Conservation (phyloP, 768 basidiomycete genomes). For the Tricholoma bakamatsutake region DNA sequence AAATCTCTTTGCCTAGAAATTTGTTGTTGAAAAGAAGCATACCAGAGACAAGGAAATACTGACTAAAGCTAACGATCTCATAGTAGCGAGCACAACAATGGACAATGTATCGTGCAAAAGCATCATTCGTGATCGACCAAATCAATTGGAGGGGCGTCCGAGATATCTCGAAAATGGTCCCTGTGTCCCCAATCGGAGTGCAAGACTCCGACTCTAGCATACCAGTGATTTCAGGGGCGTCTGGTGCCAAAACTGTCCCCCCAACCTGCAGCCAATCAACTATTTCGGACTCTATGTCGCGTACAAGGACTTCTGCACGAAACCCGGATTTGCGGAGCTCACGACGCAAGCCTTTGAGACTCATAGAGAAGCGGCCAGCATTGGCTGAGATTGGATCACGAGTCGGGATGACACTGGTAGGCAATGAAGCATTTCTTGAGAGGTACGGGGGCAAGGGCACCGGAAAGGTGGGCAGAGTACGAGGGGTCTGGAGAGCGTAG, state of each 20-base stretch:
- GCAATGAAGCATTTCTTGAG: conserved; percentile 50
- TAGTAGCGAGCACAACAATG: conserved; percentile 81
- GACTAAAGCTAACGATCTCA: conserved; percentile 77
- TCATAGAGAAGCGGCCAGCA: conserved; percentile 72
- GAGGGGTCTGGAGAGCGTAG: conserved; percentile 38
- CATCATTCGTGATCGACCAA: conserved; percentile 67
- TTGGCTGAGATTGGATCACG: conserved; percentile 51
- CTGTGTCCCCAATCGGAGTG: conserved; percentile 43
- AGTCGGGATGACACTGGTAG: conserved; percentile 34
- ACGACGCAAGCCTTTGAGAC: conserved; percentile 69
- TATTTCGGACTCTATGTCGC: conserved; percentile 62
- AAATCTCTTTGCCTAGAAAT: conserved; percentile 48
- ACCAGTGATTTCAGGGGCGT: conserved; percentile 22
- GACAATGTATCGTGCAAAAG: conserved; percentile 74
- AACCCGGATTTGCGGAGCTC: conserved; percentile 58
- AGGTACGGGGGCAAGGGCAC: conserved; percentile 69
- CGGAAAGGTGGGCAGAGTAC: conserved; percentile 58
- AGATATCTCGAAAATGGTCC: conserved; percentile 57
- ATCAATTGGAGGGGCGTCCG: conserved; percentile 62
- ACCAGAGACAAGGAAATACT: conserved; percentile 21
- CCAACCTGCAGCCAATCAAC: conserved; percentile 55
- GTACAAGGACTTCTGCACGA: conserved; percentile 55
- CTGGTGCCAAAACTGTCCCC: conserved; percentile 51
- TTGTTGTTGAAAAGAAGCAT: background rate
- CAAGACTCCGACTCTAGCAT: conserved; percentile 24